These are phyloP conservation scores for Phytophthora pseudosyringae DNA, from an alignment of 352 stramenopile species.

Conservation along the genomic window DNA sequence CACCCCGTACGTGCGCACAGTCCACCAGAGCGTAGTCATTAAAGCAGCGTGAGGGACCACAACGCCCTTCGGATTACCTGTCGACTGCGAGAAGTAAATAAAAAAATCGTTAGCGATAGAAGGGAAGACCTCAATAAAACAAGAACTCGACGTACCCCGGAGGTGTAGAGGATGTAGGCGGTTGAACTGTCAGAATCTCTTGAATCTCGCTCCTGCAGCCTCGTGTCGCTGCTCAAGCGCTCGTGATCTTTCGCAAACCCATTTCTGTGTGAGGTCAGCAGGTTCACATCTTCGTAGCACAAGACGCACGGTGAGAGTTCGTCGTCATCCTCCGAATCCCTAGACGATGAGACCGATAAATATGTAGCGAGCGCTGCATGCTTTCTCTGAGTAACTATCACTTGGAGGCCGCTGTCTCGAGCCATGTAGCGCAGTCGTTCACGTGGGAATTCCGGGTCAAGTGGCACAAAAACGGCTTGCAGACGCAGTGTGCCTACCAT, in stretches of 20 bases:
- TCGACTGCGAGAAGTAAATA: conserved; percentile 55
- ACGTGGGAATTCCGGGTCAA: conserved; percentile 55
- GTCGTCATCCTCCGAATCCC: conserved; percentile 1
- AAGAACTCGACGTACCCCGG: conserved; percentile 39
- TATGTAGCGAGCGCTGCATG: conserved; percentile 27
- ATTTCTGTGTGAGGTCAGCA: not conserved
- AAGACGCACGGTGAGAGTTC: conserved; percentile 25
- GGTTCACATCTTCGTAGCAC: conserved; percentile 41
- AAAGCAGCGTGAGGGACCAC: conserved; percentile 66
- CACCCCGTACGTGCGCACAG: conserved; percentile 60
- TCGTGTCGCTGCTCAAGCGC: too few species aligned
- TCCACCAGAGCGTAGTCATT: conserved; percentile 65
- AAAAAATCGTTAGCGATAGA: conserved; percentile 2
- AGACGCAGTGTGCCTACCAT: conserved; percentile 50
- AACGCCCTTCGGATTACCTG: conserved; percentile 74
- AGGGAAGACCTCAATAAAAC: not conserved
- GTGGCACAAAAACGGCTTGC: conserved; percentile 48
- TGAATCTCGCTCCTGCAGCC: not conserved
- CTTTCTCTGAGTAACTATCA: conserved; percentile 50
- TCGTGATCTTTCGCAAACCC: not conserved
- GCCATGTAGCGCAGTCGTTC: conserved; percentile 62
- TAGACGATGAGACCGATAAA: conserved; percentile 27
- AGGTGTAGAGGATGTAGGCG: conserved; percentile 81
- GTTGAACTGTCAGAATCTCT: conserved; percentile 18
- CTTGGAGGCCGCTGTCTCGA: conserved; percentile 42